Base-by-base conservation (phyloP, 495 filamentous ascomycete species). In the Aspergillus ostianus region DNA sequence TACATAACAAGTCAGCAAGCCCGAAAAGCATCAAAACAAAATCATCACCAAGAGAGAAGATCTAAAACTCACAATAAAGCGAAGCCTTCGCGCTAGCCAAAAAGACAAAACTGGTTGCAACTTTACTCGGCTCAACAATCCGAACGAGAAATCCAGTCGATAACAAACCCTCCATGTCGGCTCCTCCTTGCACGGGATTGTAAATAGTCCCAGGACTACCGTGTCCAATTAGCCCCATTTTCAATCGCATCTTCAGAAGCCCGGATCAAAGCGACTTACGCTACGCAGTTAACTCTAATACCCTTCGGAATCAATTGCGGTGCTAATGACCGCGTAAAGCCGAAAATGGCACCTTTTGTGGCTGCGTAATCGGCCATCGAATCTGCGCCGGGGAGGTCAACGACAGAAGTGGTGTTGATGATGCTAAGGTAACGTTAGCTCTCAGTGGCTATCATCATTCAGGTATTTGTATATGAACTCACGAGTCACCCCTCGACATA, bases 261-360 rank as follows among this genome's bases (percentile, higher is more conserved):
- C n/a, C n/a, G n/a, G n/a, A n/a, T 20, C 19, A 27, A 18, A 21
- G 29, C 12, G 21, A 73, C 80, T 70, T 64, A 82, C 73, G 83
- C 83, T 12, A 87, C 84, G 19, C 77, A 81, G 61, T 89, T 88
- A 26, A 87, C 85, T 0, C 83, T 70, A 60, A 89, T 88, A 7
- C 84, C 85, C 66, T 83, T 85, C 3, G 79, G 70, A 10, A 79
- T 72, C 30, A 87, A 70, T 30, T 87, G 75, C 56, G 76, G 71
- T 4, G 84, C 80, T 46, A 88, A 69, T 23, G 80, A 70, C 20
- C 81, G 73, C 2, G 87, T 88, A 65, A 87, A 87, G 0, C 78
- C 71, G 18, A 81, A 73, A 55, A 89, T 84, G 20, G 83, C 85
- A 26, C 82, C 85, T 70, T 90, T 87, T 12, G 82, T 86, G 12